A percentile compares a stretch with the other conserved stretches of the same genome.
Conservation (phyloP, 2,329 filamentous ascomycete genomes). For the Cadophora sp. region DNA sequence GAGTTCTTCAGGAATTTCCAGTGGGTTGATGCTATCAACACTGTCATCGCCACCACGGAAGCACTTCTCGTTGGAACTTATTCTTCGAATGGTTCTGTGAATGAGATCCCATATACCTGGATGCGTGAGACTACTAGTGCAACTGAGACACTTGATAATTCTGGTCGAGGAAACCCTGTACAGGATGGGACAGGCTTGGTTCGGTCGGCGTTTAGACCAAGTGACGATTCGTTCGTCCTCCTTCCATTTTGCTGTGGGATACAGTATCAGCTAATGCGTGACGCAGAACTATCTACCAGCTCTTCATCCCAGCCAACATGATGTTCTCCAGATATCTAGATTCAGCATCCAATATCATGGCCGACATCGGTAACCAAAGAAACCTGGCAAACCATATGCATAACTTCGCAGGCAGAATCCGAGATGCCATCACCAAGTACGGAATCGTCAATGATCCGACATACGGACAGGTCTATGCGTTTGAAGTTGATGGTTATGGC, state of each 20-base stretch:
- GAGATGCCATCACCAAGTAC: constrained; percentile 71
- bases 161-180: constrained; percentile 81
- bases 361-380: constrained; percentile 53
- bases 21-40: constrained; percentile 77
- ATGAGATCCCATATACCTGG: constrained; percentile 74
- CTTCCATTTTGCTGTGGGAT: neutral
- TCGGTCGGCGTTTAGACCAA: constrained; percentile 87
- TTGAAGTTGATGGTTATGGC: constrained; percentile 79
- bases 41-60: constrained; percentile 71
- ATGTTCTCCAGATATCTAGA: constrained; percentile 73
- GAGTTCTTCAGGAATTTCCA: constrained; percentile 75
- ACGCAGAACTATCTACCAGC: constrained; percentile 72
- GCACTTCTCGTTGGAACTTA: constrained; percentile 80
- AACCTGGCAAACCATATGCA: constrained; percentile 64
- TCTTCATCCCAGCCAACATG: constrained; percentile 90
- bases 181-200: constrained; percentile 78
- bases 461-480: constrained; percentile 75
- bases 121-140: constrained; percentile 73
- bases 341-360: constrained; percentile 59
- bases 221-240: constrained; percentile 73
- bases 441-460: constrained; percentile 70
- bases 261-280: neutral
- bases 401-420: constrained; percentile 66
- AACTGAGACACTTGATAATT: constrained; percentile 82
- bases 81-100: constrained; percentile 61